phyloP scores from a whole-genome alignment of 768 basidiomycete species.

The Hypholoma sublateritium region DNA sequence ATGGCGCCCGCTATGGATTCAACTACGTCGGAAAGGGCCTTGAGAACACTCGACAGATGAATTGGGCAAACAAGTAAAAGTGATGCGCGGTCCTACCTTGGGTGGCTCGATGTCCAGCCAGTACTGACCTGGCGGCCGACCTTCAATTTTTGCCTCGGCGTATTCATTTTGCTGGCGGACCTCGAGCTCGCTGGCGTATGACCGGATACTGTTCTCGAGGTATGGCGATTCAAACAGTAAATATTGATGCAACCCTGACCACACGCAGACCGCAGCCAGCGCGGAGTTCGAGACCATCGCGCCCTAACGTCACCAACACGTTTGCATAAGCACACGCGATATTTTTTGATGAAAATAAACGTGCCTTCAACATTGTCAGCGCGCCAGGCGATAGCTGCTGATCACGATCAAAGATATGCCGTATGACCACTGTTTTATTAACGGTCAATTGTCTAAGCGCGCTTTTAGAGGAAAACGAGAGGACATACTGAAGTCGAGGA shows the following conservation, averaged over 20 bases:
- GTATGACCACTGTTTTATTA: constrained; percentile 59
- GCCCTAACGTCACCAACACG: constrained; percentile 42
- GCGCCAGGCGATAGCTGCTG: constrained; percentile 68
- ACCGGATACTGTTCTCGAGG: constrained; percentile 47
- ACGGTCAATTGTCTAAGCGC: constrained; percentile 6
- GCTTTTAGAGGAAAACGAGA: constrained; percentile 4
- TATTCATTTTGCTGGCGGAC: constrained; percentile 49
- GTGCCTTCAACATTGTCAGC: constrained; percentile 77
- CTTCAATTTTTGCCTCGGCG: constrained; percentile 44
- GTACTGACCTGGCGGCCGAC: constrained; percentile 61
- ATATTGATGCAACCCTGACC: constrained; percentile 62
- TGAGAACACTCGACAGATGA: constrained; percentile 5
- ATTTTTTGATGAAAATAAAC: constrained; percentile 3
- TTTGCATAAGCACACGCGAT: constrained; percentile 6
- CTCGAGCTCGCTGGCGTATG: constrained; percentile 51
- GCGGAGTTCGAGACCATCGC: constrained; percentile 86
- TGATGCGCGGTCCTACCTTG: constrained; percentile 47
- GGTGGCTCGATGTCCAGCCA: constrained; percentile 79
- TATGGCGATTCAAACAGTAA: constrained; percentile 57
- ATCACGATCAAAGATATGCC: constrained; percentile 66
- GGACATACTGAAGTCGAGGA: constrained; percentile 75
- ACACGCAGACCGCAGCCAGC: constrained; percentile 74
- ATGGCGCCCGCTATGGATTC: constrained; percentile 81
- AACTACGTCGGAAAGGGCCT: constrained; percentile 79
- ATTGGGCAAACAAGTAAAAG: background rate